Conservation (phyloP, 1,284 basidiomycete species). For the Phlebopus sp. region DNA sequence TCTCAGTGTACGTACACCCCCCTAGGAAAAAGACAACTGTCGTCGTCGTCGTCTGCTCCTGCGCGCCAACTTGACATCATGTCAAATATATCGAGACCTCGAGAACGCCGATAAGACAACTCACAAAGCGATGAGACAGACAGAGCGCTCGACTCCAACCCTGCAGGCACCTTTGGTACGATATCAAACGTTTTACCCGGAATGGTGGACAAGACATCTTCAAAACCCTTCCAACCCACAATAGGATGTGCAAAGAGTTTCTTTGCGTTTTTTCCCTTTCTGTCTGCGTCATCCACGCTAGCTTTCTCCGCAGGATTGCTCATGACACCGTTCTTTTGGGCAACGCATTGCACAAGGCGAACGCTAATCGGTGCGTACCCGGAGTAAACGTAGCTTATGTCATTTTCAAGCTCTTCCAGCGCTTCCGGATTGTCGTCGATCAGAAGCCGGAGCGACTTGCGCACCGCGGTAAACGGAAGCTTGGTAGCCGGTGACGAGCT, state of each 20-base stretch:
- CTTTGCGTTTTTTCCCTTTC: constrained; percentile 36
- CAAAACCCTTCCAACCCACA: constrained; percentile 95
- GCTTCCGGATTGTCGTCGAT: constrained; percentile 86
- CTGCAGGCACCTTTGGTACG: constrained; percentile 48
- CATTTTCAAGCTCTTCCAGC: constrained; percentile 80
- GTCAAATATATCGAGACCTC: constrained; percentile 9
- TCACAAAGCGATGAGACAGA: constrained; percentile 44
- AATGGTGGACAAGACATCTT: constrained; percentile 80
- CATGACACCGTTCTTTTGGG: constrained; percentile 85
- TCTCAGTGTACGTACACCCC: constrained; percentile 96
- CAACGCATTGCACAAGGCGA: constrained; percentile 89
- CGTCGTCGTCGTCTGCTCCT: constrained; percentile 58
- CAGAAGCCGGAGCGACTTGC: constrained; percentile 86
- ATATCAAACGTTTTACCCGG: constrained; percentile 88
- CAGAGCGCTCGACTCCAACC: constrained; percentile 29
- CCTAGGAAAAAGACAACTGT: constrained; percentile 98
- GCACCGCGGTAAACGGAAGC: constrained; percentile 68
- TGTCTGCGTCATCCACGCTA: constrained; percentile 36
- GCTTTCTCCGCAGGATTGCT: constrained; percentile 65
- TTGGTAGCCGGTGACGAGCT: constrained; percentile 46
- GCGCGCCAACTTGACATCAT: constrained; percentile 40
- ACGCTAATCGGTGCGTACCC: constrained; percentile 95
- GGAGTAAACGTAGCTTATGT: constrained; percentile 95
- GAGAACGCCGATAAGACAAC: constrained; percentile 16
- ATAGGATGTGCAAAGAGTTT: constrained; percentile 84